Conservation (phyloP, 305 asterid species). For the Solanum hybrid region DNA sequence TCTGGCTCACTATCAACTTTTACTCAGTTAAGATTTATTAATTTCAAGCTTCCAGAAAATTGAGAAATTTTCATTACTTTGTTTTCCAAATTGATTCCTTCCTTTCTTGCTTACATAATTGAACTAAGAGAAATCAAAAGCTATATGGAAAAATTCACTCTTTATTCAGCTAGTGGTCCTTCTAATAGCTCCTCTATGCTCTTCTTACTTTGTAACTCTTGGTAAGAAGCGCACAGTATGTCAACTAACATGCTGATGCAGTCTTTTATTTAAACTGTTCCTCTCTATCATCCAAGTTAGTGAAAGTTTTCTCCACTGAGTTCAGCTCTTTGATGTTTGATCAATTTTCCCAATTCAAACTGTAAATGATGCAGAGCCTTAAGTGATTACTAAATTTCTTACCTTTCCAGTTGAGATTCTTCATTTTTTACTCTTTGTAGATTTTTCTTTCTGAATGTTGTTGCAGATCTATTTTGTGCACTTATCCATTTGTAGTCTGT, state of each 20-base stretch:
- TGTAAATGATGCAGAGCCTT: neutral
- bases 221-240: neutral
- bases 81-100: neutral
- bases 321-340: neutral
- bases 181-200: neutral
- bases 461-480: neutral
- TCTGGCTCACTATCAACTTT: neutral
- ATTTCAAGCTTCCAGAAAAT: neutral
- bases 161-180: neutral
- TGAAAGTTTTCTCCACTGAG: neutral
- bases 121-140: neutral
- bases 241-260: neutral
- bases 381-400: neutral
- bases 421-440: neutral
- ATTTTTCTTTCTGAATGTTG: neutral
- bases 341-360: neutral
- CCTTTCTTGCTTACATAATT: neutral
- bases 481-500: neutral
- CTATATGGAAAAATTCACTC: neutral
- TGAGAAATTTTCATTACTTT: neutral
- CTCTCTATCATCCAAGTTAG: neutral
- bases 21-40: neutral
- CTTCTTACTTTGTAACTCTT: neutral
- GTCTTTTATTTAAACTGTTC: neutral
- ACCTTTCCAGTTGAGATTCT: neutral